Percentiles rank a stretch among this genome's conserved stretches.
Evolutionary conservation across 1,284 basidiomycete genomes (phyloP).

Genomic region (Xerocomus minutiporus): DNA sequence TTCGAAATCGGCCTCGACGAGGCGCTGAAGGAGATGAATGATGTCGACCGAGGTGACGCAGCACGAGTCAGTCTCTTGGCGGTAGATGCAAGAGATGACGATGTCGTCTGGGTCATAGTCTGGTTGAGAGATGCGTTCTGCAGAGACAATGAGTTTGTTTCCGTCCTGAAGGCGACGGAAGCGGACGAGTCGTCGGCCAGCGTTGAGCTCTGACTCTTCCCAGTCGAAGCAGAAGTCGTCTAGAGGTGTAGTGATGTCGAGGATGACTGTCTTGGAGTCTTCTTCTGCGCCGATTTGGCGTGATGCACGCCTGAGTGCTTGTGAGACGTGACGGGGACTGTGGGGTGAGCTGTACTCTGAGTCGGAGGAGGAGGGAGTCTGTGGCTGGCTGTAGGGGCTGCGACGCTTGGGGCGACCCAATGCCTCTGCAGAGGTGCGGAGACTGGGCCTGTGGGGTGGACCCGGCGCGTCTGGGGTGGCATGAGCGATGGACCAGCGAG

Average conservation of each 20-base stretch:
- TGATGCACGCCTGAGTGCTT: slow-evolving; percentile 24
- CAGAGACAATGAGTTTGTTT: slow-evolving; percentile 58
- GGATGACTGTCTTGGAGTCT: slow-evolving; percentile 46
- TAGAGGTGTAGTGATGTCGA: slow-evolving; percentile 55
- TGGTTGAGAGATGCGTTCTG: slow-evolving; percentile 55
- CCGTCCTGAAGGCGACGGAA: slow-evolving; percentile 63
- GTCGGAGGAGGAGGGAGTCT: slow-evolving; percentile 29
- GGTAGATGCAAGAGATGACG: slow-evolving; percentile 88
- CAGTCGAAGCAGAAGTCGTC: slow-evolving; percentile 51
- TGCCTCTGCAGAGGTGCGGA: slow-evolving; percentile 9
- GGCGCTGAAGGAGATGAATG: slow-evolving; percentile 86
- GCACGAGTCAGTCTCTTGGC: slow-evolving; percentile 72
- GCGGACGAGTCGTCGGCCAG: slow-evolving; percentile 66
- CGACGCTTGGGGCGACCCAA: slow-evolving; percentile 23
- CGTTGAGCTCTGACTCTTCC: slow-evolving; percentile 52
- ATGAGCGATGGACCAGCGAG: neutral
- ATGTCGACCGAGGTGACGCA: slow-evolving; percentile 94
- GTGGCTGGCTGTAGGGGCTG: slow-evolving; percentile 32
- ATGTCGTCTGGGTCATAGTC: slow-evolving; percentile 54
- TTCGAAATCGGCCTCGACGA: slow-evolving; percentile 80
- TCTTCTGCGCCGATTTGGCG: slow-evolving; percentile 26
- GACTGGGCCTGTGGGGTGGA: slow-evolving; percentile 2
- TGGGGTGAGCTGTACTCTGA: slow-evolving; percentile 23
- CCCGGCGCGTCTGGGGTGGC: neutral
- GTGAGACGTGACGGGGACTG: slow-evolving; percentile 5